phyloP scores from a whole-genome alignment of 1,139 yeast species.

The Suhomyces bokatorum region DNA sequence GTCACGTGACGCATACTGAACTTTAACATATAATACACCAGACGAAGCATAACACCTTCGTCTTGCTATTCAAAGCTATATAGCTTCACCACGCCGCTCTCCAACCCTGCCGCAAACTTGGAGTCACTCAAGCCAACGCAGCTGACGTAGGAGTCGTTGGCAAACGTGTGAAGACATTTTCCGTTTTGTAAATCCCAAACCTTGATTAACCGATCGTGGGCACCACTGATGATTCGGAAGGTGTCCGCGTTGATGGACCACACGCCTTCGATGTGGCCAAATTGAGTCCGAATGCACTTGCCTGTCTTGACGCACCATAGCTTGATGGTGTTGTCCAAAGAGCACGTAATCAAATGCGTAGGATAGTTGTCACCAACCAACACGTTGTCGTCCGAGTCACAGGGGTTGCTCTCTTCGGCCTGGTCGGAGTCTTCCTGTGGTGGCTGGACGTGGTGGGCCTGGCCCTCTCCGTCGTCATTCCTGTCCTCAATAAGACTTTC shows the following conservation, averaged over 20 bases:
- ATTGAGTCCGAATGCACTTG: constrained; percentile 85
- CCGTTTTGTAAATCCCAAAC: constrained; percentile 97
- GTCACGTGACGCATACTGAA: not conserved
- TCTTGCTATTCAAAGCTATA: constrained; percentile 63
- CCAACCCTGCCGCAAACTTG: constrained; percentile 86
- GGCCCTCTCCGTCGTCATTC: constrained; percentile 28
- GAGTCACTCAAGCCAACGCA: constrained; percentile 92
- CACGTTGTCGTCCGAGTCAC: constrained; percentile 31
- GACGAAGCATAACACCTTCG: not conserved
- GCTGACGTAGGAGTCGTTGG: constrained; percentile 71
- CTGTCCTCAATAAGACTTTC: constrained; percentile 49
- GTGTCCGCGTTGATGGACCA: constrained; percentile 97
- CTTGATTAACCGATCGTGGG: constrained; percentile 86
- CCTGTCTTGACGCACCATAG: constrained; percentile 90
- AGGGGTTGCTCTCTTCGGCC: constrained; percentile 16
- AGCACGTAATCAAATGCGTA: constrained; percentile 81
- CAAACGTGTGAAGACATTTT: constrained; percentile 88
- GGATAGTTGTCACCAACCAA: constrained; percentile 50
- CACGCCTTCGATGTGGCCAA: constrained; percentile 97
- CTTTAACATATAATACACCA: not conserved
- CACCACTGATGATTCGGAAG: constrained; percentile 89
- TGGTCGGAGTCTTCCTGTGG: not conserved
- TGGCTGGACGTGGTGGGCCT: constrained; percentile 3
- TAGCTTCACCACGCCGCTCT: constrained; percentile 80
- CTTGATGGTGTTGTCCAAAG: constrained; percentile 90